Evolutionary conservation across 805 yeast genomes (phyloP).

Genomic region (Jamesozyma lodderae): DNA sequence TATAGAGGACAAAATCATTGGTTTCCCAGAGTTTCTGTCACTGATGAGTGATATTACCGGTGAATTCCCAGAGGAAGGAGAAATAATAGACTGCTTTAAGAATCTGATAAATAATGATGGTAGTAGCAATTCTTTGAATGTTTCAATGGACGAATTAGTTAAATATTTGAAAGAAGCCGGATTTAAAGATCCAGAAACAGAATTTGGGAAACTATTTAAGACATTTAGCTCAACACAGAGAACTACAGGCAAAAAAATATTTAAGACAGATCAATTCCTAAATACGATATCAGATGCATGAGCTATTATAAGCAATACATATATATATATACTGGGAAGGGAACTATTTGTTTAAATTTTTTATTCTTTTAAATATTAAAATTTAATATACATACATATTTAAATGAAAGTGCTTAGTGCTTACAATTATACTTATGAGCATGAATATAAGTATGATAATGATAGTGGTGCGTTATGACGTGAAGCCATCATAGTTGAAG

Average conservation of each 20-base stretch:
- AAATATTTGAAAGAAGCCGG: slow-evolving; percentile 41
- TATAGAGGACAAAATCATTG: slow-evolving; percentile 28
- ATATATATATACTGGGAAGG: too few species aligned
- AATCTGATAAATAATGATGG: slow-evolving; percentile 31
- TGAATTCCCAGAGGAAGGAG: slow-evolving; percentile 43
- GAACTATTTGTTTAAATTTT: too few species aligned
- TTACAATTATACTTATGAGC: too few species aligned
- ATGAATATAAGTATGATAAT: too few species aligned
- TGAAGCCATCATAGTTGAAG: too few species aligned
- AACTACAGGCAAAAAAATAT: slow-evolving; percentile 48
- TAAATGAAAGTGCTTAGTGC: too few species aligned
- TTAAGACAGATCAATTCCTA: slow-evolving; percentile 56
- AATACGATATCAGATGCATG: slow-evolving; percentile 34
- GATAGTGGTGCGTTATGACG: too few species aligned
- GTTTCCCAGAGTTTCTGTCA: slow-evolving; percentile 58
- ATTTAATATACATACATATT: too few species aligned
- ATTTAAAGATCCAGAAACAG: slow-evolving; percentile 29
- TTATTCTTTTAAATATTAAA: too few species aligned
- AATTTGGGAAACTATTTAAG: slow-evolving; percentile 43
- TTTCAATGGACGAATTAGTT: slow-evolving; percentile 42
- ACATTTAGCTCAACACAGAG: slow-evolving; percentile 47
- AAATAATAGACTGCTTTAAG: slow-evolving; percentile 50
- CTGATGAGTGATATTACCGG: slow-evolving; percentile 49
- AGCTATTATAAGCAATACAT: not conserved
- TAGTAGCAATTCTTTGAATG: slow-evolving; percentile 30